These are phyloP conservation scores for Coemansia sp. DNA, from an alignment of 192 early-diverging fungal species.

Conservation along the genomic window DNA sequence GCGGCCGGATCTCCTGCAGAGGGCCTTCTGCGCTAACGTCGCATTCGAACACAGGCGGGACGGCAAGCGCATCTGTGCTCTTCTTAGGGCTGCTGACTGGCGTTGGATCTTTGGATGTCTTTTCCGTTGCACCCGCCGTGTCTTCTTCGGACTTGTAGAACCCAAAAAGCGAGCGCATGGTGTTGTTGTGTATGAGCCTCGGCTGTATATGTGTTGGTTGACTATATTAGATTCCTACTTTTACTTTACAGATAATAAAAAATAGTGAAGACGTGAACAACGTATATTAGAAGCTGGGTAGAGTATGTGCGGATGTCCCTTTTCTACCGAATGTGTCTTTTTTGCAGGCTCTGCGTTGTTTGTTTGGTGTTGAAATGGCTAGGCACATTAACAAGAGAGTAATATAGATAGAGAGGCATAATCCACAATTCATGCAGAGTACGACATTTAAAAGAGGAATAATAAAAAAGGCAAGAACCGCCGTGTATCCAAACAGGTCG, in stretches of 20 bases:
- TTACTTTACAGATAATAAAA: neutral
- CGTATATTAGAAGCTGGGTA: neutral
- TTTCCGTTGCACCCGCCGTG: conserved; percentile 25
- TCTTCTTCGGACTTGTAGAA: conserved; percentile 34
- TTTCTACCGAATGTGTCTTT: neutral
- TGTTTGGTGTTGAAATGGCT: neutral
- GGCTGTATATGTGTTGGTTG: neutral
- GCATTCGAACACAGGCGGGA: conserved; percentile 31
- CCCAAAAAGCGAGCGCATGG: conserved; percentile 50
- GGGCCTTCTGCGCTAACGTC: conserved; percentile 6
- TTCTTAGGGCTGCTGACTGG: neutral
- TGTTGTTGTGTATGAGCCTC: neutral
- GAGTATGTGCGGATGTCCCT: neutral
- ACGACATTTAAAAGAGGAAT: neutral
- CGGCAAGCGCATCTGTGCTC: neutral
- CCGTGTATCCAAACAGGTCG: neutral
- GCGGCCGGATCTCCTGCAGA: conserved; percentile 38
- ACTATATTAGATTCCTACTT: neutral
- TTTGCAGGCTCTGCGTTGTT: neutral
- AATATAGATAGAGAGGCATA: neutral
- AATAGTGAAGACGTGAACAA: neutral
- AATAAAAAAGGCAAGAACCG: neutral
- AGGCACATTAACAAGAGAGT: neutral
- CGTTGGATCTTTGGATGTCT: conserved; percentile 9
- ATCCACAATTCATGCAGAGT: neutral